phyloP scores from a whole-genome alignment of 2,329 filamentous ascomycete genomes.

The Canariomyces notabilis region DNA sequence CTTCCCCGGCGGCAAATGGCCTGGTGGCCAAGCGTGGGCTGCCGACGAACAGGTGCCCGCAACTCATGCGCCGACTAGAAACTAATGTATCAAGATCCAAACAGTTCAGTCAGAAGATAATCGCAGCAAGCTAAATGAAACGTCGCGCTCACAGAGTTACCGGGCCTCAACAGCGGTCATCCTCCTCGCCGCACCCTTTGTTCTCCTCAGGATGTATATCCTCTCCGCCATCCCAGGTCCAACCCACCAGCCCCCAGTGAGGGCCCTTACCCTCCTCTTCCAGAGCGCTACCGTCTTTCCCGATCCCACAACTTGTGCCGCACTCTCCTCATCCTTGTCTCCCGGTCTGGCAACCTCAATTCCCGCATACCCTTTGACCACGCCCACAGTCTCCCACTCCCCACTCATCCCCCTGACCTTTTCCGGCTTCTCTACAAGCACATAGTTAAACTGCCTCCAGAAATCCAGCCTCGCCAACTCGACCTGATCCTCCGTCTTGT shows the following conservation, averaged over 20 bases:
- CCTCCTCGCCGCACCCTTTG: slow-evolving; percentile 18
- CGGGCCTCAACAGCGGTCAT: slow-evolving; percentile 15
- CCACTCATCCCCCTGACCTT: slow-evolving; percentile 44
- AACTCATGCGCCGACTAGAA: too few relatives aligned
- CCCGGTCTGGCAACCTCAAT: slow-evolving; percentile 53
- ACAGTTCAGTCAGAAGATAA: too few relatives aligned
- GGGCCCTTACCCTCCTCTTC: slow-evolving; percentile 37
- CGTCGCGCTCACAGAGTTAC: not conserved
- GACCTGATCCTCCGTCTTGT: slow-evolving; percentile 56
- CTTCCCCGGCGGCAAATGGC: too few relatives aligned
- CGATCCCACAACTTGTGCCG: slow-evolving; percentile 38
- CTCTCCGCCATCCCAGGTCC: slow-evolving; percentile 56
- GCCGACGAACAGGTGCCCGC: too few relatives aligned
- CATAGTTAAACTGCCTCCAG: slow-evolving; percentile 61
- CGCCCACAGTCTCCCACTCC: slow-evolving; percentile 52
- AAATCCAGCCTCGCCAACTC: slow-evolving; percentile 46
- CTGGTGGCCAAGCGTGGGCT: too few relatives aligned
- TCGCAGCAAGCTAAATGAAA: too few relatives aligned
- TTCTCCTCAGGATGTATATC: slow-evolving; percentile 44
- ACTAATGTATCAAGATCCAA: too few relatives aligned
- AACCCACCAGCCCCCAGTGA: slow-evolving; percentile 60
- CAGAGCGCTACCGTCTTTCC: slow-evolving; percentile 37
- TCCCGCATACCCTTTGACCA: slow-evolving; percentile 54
- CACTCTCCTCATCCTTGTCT: slow-evolving; percentile 20
- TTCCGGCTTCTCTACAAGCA: slow-evolving; percentile 49